Evolutionary conservation across 2,329 filamentous ascomycete genomes (phyloP).

Genomic region (Leptographium lundbergii): DNA sequence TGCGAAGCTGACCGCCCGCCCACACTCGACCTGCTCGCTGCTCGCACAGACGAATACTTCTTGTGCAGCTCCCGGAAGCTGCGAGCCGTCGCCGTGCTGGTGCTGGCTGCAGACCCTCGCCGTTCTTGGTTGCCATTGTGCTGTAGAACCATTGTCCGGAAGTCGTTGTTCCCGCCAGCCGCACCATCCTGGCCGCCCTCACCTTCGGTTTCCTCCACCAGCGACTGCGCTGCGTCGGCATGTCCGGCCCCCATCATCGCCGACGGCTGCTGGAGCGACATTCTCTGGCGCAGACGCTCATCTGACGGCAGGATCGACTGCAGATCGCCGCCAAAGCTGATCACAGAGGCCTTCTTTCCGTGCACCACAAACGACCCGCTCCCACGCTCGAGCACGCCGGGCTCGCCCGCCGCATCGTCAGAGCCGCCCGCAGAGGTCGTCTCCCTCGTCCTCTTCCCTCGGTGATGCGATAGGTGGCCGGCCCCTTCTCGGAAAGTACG

Average conservation of each 20-base stretch:
- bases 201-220: neutral
- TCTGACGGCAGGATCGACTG: slow-evolving; percentile 58
- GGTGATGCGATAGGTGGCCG: slow-evolving; percentile 51
- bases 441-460: slow-evolving; percentile 67
- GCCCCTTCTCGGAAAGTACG: slow-evolving; percentile 76
- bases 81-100: slow-evolving; percentile 52
- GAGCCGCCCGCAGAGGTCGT: slow-evolving; percentile 45
- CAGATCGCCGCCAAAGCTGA: slow-evolving; percentile 91
- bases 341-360: slow-evolving; percentile 93
- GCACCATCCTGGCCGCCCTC: neutral
- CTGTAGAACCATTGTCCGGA: slow-evolving; percentile 36
- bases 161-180: slow-evolving; percentile 23
- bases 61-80: slow-evolving; percentile 52
- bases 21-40: slow-evolving; percentile 21
- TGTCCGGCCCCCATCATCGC: slow-evolving; percentile 16
- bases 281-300: slow-evolving; percentile 56
- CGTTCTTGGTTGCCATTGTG: slow-evolving; percentile 30
- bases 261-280: slow-evolving; percentile 24
- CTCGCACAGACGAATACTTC: slow-evolving; percentile 43
- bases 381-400: slow-evolving; percentile 60
- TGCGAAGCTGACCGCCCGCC: slow-evolving; percentile 16
- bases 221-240: slow-evolving; percentile 18
- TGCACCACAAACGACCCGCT: slow-evolving; percentile 90
- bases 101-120: slow-evolving; percentile 49
- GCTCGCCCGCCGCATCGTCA: slow-evolving; percentile 36